A percentile compares a stretch with the other conserved stretches of the same genome.
Conservation (phyloP, 805 yeast genomes). For the Candida khao-thaluensis region DNA sequence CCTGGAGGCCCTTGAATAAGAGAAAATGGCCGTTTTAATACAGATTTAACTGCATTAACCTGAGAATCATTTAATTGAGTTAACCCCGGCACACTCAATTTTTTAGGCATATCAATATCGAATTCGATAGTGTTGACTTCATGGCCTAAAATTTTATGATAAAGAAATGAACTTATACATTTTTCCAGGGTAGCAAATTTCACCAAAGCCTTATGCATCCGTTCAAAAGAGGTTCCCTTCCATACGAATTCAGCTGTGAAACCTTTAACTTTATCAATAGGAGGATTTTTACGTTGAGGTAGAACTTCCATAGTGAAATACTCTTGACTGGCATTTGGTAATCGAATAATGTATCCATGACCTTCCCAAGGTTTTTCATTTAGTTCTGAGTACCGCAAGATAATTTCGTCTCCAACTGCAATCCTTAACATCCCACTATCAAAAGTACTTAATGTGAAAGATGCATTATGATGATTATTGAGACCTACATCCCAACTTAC, state of each 20-base stretch:
- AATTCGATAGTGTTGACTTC: conserved; percentile 65
- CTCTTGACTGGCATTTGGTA: conserved; percentile 67
- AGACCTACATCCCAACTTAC: conserved; percentile 73
- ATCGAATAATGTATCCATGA: conserved; percentile 64
- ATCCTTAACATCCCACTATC: conserved; percentile 67
- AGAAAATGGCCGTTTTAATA: conserved; percentile 68
- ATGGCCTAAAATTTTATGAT: conserved; percentile 78
- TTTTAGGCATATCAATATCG: conserved; percentile 58
- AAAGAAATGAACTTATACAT: conserved; percentile 71
- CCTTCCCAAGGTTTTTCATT: conserved; percentile 62
- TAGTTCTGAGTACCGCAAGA: conserved; percentile 60
- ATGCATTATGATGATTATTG: conserved; percentile 63
- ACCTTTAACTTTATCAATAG: conserved; percentile 57
- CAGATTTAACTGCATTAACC: conserved; percentile 69
- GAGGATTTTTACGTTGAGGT: conserved; percentile 45
- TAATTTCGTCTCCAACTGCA: conserved; percentile 83
- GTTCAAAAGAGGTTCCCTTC: conserved; percentile 78
- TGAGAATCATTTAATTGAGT: conserved; percentile 77
- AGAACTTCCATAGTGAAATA: conserved; percentile 70
- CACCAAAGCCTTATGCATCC: conserved; percentile 80
- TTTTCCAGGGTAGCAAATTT: conserved; percentile 66
- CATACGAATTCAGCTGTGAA: conserved; percentile 87
- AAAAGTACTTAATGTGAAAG: conserved; percentile 64
- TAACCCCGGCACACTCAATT: conserved; percentile 63
- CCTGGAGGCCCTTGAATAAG: conserved; percentile 84